Conservation (phyloP, 345 rosid species). For the Eucalyptus erythrocorys region DNA sequence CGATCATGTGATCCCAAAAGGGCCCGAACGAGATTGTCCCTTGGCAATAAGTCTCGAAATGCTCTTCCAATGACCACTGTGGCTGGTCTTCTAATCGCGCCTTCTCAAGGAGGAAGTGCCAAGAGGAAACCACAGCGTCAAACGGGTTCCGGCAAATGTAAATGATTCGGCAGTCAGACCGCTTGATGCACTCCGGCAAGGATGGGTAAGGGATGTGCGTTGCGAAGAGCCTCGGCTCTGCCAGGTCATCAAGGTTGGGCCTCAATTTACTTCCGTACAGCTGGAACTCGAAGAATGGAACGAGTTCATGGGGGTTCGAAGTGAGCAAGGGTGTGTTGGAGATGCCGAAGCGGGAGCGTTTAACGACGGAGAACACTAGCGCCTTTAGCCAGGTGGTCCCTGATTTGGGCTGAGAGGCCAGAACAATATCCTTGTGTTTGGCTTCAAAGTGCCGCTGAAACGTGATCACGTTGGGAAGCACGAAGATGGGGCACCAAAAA, state of each 20-base stretch:
- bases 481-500: neutral
- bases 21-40: slow-evolving; percentile 15
- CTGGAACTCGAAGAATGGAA: slow-evolving; percentile 2
- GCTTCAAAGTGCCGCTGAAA: slow-evolving; percentile 6
- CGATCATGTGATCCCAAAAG: slow-evolving; percentile 20
- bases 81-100: rapidly evolving
- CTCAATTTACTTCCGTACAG: neutral
- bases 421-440: neutral
- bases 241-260: neutral
- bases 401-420: slow-evolving; percentile 9
- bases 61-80: neutral
- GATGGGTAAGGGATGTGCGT: neutral
- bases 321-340: neutral
- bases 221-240: rapidly evolving
- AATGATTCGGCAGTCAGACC: neutral
- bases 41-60: neutral
- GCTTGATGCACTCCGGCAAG: neutral
- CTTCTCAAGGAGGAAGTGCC: rapidly evolving
- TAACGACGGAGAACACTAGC: neutral
- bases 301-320: slow-evolving; percentile 12
- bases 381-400: slow-evolving; percentile 28
- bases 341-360: neutral
- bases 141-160: neutral
- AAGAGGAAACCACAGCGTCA: neutral
- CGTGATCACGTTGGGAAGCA: neutral